Evolutionary conservation across 2,329 filamentous ascomycete genomes (phyloP), one percentile per base, ranked within the genome.

Genomic region (Acarospora socialis): DNA sequence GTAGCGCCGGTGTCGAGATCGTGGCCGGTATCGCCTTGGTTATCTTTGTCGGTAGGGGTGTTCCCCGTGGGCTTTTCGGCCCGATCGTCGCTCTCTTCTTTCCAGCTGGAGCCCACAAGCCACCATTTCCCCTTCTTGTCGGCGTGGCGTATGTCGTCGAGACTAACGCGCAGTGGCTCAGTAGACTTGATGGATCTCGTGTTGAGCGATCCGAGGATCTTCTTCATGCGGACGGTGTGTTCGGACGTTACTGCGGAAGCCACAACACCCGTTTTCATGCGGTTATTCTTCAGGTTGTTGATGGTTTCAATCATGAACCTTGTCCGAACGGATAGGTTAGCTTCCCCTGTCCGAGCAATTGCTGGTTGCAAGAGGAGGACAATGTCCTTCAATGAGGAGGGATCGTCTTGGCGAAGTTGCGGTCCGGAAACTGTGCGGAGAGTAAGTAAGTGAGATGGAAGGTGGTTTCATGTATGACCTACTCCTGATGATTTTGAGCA

Each of bases 251-350:
- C 63, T 3, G 69, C 71, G 1, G 81, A 81, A 23, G 79, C 80
- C 26, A 70, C 68, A 4, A 69, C 69, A 10, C 73, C 75, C 9
- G 77, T 74, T 54, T 87, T 94, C 49, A 86, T 68, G 37, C 82
- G 82, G 56, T 90, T 94, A 61, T 92, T 93, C 53, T 93, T 93
- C 18, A 98, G 65, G 46, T 93, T 82, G 37, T 81, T 83, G 53
- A 98, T 93, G 1, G 80, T 90, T 48, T 95, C 87, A 31, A 98
- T 81, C 86, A 95, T 95, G 57, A 94, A 94, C 44, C 81, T 92
- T 1, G 87, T 94, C 34, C 90, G 76, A 7, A 86, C 81, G 1
- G 84, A 87, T 17, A 93, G 61, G 13, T 74, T 78, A 8, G 63
- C 61, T 46, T 81, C 73, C 4, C 79, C 81, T 21, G 68, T 60